Percentiles rank a stretch among this genome's conserved stretches.
Evolutionary conservation across 345 rosid genomes (phyloP).

Genomic region (Citrus cavaleriei): DNA sequence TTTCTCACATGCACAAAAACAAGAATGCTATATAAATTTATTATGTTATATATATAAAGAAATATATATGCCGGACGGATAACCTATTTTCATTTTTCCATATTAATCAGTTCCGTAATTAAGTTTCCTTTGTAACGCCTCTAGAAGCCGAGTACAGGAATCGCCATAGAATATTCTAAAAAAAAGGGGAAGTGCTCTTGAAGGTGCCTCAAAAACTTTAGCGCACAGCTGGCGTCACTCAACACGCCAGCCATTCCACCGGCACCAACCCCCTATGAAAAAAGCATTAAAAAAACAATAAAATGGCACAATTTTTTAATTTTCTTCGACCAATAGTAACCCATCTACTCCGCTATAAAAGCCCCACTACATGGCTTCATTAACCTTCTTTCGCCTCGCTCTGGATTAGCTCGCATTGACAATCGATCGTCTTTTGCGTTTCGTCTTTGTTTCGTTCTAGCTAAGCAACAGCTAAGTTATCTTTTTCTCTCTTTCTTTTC

Average conservation of each 20-base stretch:
- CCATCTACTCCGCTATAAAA: slow-evolving; percentile 28
- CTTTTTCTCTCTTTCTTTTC: not conserved
- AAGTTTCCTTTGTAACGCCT: too few relatives aligned
- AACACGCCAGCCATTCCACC: slow-evolving; percentile 32
- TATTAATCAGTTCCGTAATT: too few relatives aligned
- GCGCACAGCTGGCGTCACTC: slow-evolving; percentile 34
- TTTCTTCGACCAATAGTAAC: not conserved
- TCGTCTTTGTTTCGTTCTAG: not conserved
- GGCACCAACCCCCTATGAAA: slow-evolving; percentile 10
- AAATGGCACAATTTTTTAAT: not conserved
- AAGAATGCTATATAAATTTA: too few relatives aligned
- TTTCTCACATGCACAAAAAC: too few relatives aligned
- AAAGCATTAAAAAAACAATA: not conserved
- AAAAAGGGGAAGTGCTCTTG: not conserved
- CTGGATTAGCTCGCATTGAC: not conserved
- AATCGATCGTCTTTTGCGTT: not conserved
- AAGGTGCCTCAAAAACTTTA: not conserved
- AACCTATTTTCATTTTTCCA: too few relatives aligned
- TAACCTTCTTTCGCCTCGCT: slow-evolving; percentile 28
- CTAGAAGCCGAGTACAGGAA: not conserved
- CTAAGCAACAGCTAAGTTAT: slow-evolving; percentile 26
- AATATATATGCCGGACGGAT: too few relatives aligned
- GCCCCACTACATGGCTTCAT: fast-evolving
- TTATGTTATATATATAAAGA: too few relatives aligned
- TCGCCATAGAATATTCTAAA: not conserved